Evolutionary conservation across 1,284 basidiomycete genomes (phyloP), one percentile per base, ranked within the genome.

Genomic region (Ganoderma lucidum): DNA sequence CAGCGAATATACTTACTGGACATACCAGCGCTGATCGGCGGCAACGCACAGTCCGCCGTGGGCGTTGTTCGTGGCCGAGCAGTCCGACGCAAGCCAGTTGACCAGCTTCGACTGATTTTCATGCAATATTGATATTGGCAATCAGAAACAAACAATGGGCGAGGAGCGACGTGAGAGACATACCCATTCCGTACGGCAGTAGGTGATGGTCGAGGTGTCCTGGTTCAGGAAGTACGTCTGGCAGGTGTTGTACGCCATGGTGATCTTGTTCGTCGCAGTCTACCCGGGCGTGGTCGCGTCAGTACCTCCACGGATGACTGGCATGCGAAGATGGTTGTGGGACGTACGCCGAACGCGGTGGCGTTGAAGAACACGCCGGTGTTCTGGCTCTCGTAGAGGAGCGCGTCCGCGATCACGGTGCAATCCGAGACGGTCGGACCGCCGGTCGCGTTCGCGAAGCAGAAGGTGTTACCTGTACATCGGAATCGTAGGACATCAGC

Each of bases 41-140:
- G 85, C 83, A 35, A 86, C 82, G 70, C 85, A 86, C 62, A 83
- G 77, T 1, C 85, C 85, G 8, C 85, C 85, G 69, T 85, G 84
- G 4, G 84, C 84, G 68, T 85, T 86, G 78, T 85, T 81, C 3
- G 80, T 76, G 0, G 84, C 77, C 71, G 85, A 83, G 71, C 84
- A 86, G 73, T 84, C 84, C 28, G 77, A 79, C 0, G 85, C 83
- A 35, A 86, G 77, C 59, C 78, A 83, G 68, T 84, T 79, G 35
- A 85, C 73, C 59, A 84, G 74, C 37, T 65, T 65, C 9, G 68
- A 65, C 71, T 66, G 45, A 14, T 23, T 5, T 6, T 6, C n/a
- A 17, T 37, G 17, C 10, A 12, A 10, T 15, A 6, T 19, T 23
- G 12, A 8, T 17, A 48, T 48, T 19, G 53, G 15, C 15, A 35